These are phyloP conservation scores for Aspergillus jensenii DNA, from an alignment of 2,329 filamentous ascomycete genomes.

Conservation along the genomic window DNA sequence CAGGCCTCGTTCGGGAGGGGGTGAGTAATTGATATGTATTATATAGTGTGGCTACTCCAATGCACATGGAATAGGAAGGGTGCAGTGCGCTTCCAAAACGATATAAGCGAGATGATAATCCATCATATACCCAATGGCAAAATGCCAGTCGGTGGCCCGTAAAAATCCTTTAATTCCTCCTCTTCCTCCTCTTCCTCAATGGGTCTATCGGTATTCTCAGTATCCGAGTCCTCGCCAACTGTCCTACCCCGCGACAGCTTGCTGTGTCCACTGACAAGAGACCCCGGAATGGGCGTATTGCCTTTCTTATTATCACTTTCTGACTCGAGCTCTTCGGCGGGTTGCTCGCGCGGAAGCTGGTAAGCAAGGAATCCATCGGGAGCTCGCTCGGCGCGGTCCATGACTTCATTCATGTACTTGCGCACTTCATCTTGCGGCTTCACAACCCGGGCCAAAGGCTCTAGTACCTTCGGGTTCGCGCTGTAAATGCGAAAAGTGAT, in stretches of 20 bases:
- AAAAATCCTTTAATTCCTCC: conserved; percentile 42
- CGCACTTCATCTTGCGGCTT: conserved; percentile 54
- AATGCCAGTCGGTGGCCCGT: conserved; percentile 39
- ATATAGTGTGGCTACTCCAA: not conserved
- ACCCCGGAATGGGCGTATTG: conserved; percentile 22
- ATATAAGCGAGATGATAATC: not conserved
- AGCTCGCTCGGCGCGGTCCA: conserved; percentile 56
- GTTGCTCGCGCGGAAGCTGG: conserved; percentile 50
- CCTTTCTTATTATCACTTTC: conserved; percentile 22
- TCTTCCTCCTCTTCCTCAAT: conserved; percentile 27
- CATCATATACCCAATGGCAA: conserved; percentile 26
- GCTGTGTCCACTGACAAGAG: conserved; percentile 17
- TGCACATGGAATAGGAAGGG: not conserved
- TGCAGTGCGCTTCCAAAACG: not conserved
- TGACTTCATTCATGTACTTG: conserved; percentile 57
- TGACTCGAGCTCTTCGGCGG: conserved; percentile 28
- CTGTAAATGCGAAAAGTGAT: conserved; percentile 59
- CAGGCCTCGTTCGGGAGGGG: too few species aligned
- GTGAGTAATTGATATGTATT: not conserved
- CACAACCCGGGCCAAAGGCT: conserved; percentile 57
- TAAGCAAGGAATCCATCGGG: conserved; percentile 57
- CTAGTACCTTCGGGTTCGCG: conserved; percentile 52
- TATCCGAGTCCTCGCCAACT: conserved; percentile 26
- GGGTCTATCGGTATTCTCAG: conserved; percentile 10
- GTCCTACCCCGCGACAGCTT: conserved; percentile 24